Evolutionary conservation across 306 rosid genomes (phyloP), one percentile per base, ranked within the genome.

Genomic region (Echinosophora koreensis): DNA sequence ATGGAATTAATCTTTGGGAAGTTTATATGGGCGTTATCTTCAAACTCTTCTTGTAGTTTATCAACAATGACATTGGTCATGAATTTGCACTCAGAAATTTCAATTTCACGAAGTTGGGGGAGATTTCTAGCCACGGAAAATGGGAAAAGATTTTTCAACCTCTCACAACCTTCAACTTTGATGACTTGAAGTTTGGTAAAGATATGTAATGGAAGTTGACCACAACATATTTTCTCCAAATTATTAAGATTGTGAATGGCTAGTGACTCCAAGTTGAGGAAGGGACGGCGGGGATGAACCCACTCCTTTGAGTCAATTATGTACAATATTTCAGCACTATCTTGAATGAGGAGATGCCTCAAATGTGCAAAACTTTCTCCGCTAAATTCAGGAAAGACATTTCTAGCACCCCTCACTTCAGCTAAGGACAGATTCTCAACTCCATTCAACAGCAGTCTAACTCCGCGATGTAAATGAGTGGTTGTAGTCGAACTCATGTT

Each of bases 391-490:
- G 3, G 15, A n/a, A 82, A 10, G 17, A 61, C 37, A 41, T 35
- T 76, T 37, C 38, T 41, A 10, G 30, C 69, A 27, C 60, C 62
- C 63, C 10, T 55, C 16, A 49, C 16, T 17, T 78, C 80, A 62
- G 61, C 73, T 13, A 86, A 13, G 6, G 58, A 39, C 71, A 86
- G 71, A 14, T 51, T 57, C 44, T 82, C 80, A 58, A 28, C 76
- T 11, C 80, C 79, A 0, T 71, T 69, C 42, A 15, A 5, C 12
- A 75, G 8, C 12, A 6, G 10, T 7, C 17, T 37, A 4, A 63
- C 4, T 3, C 64, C 71, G 63, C 4, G 27, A 22, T 22, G 22
- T 22, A 22, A 22, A 22, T 22, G 22, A 22, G 22, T 22, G 22
- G 22, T 22, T 22, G 22, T 22, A 22, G 22, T 22, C 22, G 22